These are phyloP conservation scores for Skeletonema grethae DNA, from an alignment of 108 stramenopile species.

Conservation along the genomic window DNA sequence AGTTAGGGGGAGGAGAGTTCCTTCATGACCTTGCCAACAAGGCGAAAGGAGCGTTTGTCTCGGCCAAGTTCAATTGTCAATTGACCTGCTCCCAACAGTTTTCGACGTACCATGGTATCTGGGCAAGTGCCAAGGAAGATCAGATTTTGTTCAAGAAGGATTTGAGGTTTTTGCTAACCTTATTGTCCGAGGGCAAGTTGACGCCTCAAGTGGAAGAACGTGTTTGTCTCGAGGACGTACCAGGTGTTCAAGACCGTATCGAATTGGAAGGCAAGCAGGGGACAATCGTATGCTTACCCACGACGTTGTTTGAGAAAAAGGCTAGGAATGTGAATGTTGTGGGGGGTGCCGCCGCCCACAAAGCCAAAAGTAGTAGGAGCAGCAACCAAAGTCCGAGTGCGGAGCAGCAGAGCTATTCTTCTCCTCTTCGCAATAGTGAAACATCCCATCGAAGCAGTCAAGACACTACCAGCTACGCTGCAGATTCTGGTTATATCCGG, in stretches of 20 bases:
- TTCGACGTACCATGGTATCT: conserved; percentile 40
- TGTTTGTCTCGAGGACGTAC: conserved; percentile 35
- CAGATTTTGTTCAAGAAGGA: conserved; percentile 42
- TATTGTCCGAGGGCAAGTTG: conserved; percentile 29
- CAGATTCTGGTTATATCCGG: conserved; percentile 31
- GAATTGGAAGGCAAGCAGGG: conserved; percentile 35
- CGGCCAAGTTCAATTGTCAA: conserved; percentile 30
- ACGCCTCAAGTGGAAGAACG: conserved; percentile 30
- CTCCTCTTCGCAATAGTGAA: not conserved
- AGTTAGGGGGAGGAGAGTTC: conserved; percentile 7
- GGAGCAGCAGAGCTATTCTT: not conserved
- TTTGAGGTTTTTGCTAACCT: conserved; percentile 37
- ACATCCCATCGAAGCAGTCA: not conserved
- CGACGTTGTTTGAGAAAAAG: conserved; percentile 33
- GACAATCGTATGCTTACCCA: conserved; percentile 40
- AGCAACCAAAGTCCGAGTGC: not conserved
- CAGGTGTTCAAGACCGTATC: conserved; percentile 38
- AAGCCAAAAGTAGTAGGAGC: not conserved
- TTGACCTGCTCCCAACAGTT: conserved; percentile 37
- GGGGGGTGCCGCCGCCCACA: not conserved
- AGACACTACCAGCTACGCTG: conserved; percentile 8
- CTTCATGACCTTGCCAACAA: conserved; percentile 31
- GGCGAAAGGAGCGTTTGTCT: conserved; percentile 18
- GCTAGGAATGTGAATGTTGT: not conserved
- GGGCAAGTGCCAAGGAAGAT: conserved; percentile 37